phyloP scores from a whole-genome alignment of 1,139 yeast genomes.

The Blastobotrys apis region DNA sequence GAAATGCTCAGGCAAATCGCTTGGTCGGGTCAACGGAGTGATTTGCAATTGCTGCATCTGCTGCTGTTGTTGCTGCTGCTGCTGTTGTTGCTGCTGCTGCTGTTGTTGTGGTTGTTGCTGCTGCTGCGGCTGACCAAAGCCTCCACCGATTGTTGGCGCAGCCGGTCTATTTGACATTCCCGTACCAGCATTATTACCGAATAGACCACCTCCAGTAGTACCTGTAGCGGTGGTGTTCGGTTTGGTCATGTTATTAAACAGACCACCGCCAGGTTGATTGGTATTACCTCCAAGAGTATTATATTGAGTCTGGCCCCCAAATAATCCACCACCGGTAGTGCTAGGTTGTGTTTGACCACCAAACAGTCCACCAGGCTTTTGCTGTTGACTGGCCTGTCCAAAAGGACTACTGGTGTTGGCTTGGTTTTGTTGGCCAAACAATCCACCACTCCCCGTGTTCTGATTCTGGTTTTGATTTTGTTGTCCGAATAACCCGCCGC shows the following conservation, averaged over 20 bases:
- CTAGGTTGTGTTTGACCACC: slow-evolving; percentile 15
- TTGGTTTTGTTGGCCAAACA: slow-evolving; percentile 10
- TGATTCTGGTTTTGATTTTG: slow-evolving; percentile 13
- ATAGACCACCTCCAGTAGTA: slow-evolving; percentile 27
- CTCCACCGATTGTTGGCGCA: slow-evolving; percentile 30
- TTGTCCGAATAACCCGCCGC: slow-evolving; percentile 7
- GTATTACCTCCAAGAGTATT: slow-evolving; percentile 14
- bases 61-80: slow-evolving; percentile 35
- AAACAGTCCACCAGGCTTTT: slow-evolving; percentile 23
- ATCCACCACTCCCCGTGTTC: slow-evolving; percentile 23
- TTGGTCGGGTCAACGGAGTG: slow-evolving; percentile 81
- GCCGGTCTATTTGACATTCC: slow-evolving; percentile 18
- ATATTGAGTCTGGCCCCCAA: slow-evolving; percentile 21
- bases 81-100: slow-evolving; percentile 33
- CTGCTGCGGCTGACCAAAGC: slow-evolving; percentile 17
- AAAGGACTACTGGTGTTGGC: slow-evolving; percentile 8
- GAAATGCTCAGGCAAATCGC: slow-evolving; percentile 71
- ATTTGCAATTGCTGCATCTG: slow-evolving; percentile 41
- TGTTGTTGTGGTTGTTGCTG: slow-evolving; percentile 26
- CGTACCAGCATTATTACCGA: slow-evolving; percentile 20
- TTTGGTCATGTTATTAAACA: slow-evolving; percentile 29
- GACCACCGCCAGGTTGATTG: slow-evolving; percentile 22
- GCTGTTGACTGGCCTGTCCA: too few relatives aligned
- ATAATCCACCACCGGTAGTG: slow-evolving; percentile 35
- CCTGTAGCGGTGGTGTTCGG: slow-evolving; percentile 8